Conservation (phyloP, 306 rosid genomes). For the Quercus cerris region DNA sequence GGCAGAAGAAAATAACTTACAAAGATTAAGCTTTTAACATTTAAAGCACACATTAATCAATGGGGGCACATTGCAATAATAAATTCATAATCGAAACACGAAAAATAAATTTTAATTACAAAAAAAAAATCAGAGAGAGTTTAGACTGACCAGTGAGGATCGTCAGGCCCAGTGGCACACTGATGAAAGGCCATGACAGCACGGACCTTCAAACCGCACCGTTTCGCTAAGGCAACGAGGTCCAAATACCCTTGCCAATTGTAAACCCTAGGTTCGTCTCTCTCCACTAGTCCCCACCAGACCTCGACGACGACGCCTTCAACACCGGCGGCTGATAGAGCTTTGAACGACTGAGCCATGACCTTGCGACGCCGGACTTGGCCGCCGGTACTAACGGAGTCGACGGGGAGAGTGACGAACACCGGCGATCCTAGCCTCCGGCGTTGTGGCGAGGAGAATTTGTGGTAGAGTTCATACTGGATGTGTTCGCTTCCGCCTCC, state of each 20-base stretch:
- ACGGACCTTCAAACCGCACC: conserved; percentile 71
- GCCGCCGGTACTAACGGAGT: conserved; percentile 37
- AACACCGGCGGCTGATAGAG: conserved; percentile 67
- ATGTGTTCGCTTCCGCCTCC: conserved; percentile 43
- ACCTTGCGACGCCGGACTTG: conserved; percentile 41
- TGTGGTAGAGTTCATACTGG: conserved; percentile 64
- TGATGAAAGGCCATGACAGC: conserved; percentile 78
- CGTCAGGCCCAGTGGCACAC: conserved; percentile 47
- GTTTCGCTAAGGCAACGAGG: conserved; percentile 53
- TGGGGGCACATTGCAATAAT: too few relatives aligned
- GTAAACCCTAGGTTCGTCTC: conserved; percentile 59
- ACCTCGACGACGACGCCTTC: conserved; percentile 89
- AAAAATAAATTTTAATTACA: not conserved
- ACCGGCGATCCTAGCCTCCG: conserved; percentile 58
- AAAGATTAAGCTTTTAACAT: too few relatives aligned
- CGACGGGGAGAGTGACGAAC: conserved; percentile 62
- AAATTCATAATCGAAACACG: too few relatives aligned
- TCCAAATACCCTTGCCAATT: conserved; percentile 75
- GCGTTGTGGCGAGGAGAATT: conserved; percentile 42
- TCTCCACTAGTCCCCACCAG: conserved; percentile 95
- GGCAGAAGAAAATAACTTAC: not conserved
- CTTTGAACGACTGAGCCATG: conserved; percentile 48
- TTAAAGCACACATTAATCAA: too few relatives aligned
- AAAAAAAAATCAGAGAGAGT: not conserved
- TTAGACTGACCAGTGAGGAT: conserved; percentile 57